These are phyloP conservation scores for Brassica carinata DNA, from an alignment of 345 rosid genomes.

Conservation along the genomic window DNA sequence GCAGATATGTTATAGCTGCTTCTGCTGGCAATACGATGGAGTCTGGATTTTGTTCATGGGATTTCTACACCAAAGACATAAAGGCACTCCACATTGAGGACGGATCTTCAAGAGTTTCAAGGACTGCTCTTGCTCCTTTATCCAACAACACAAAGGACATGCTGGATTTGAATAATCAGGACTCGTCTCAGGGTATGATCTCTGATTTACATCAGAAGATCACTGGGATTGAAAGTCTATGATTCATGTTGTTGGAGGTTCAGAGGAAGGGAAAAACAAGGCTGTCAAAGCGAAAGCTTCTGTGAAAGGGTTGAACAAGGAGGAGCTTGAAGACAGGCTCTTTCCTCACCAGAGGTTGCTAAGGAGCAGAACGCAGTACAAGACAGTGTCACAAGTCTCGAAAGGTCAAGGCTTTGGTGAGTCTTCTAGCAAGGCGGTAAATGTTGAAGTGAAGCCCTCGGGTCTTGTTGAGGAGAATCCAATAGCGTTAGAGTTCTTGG, in stretches of 20 bases:
- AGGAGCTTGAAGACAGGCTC: slow-evolving; percentile 86
- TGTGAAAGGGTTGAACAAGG: slow-evolving; percentile 61
- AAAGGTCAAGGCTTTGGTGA: slow-evolving; percentile 39
- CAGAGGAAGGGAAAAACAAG: slow-evolving; percentile 43
- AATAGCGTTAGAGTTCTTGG: slow-evolving; percentile 62
- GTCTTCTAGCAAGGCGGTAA: slow-evolving; percentile 29
- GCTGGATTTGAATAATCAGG: slow-evolving; percentile 83
- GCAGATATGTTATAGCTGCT: slow-evolving; percentile 91
- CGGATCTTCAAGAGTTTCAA: slow-evolving; percentile 55
- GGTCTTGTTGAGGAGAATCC: slow-evolving; percentile 53
- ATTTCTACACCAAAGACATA: slow-evolving; percentile 82
- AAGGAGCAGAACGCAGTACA: slow-evolving; percentile 52
- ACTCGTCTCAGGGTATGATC: slow-evolving; percentile 66
- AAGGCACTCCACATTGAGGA: slow-evolving; percentile 68
- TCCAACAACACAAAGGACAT: slow-evolving; percentile 82
- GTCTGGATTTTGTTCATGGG: slow-evolving; percentile 99
- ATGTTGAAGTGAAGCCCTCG: slow-evolving; percentile 47
- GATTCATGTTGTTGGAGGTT: slow-evolving; percentile 49
- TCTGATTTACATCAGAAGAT: slow-evolving; percentile 90
- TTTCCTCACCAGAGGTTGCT: slow-evolving; percentile 96
- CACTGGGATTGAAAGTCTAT: slow-evolving; percentile 85
- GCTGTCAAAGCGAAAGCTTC: slow-evolving; percentile 40
- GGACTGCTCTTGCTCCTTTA: slow-evolving; percentile 79
- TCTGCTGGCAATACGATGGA: slow-evolving; percentile 90
- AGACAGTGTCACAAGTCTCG: slow-evolving; percentile 40